Percentiles rank a stretch among this genome's conserved stretches.
phyloP scores from a whole-genome alignment of 257 asterid genomes.

The Penstemon eatonii region DNA sequence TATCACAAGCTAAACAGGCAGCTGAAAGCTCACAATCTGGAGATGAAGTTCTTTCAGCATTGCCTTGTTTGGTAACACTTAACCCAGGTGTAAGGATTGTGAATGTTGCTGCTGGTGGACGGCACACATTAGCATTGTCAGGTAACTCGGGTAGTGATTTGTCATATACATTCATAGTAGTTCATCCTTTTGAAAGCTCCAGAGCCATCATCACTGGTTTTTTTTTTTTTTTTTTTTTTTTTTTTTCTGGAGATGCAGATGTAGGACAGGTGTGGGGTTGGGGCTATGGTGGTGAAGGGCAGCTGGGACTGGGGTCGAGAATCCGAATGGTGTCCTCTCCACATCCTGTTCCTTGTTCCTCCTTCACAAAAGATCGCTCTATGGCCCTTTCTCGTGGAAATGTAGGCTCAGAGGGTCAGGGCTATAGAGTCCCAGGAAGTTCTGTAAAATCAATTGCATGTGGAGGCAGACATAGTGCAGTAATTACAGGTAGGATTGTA shows the following conservation, averaged over 20 bases:
- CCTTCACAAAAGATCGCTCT: slow-evolving; percentile 52
- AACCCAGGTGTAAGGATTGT: slow-evolving; percentile 76
- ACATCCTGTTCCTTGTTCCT: slow-evolving; percentile 82
- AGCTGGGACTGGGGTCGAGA: slow-evolving; percentile 92
- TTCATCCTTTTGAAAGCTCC: slow-evolving; percentile 25
- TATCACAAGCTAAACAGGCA: slow-evolving; percentile 67
- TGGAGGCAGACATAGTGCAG: slow-evolving; percentile 98
- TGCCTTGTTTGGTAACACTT: slow-evolving; percentile 84
- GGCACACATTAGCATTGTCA: slow-evolving; percentile 91
- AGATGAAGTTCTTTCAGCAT: slow-evolving; percentile 78
- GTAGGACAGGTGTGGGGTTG: slow-evolving; percentile 99
- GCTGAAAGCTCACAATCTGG: slow-evolving; percentile 77
- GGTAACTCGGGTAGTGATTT: slow-evolving; percentile 44
- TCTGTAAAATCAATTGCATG: slow-evolving; percentile 87
- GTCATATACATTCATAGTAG: slow-evolving; percentile 12
- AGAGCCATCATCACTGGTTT: slow-evolving; percentile 26
- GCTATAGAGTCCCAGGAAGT: slow-evolving; percentile 73
- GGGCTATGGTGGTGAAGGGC: slow-evolving; percentile 99
- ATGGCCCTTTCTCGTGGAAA: slow-evolving; percentile 58
- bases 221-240: slow-evolving; percentile 27
- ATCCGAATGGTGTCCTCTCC: slow-evolving; percentile 97
- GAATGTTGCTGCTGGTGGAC: slow-evolving; percentile 94
- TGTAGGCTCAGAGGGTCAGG: slow-evolving; percentile 58
- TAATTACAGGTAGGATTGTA: slow-evolving; percentile 62
- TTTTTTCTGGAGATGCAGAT: slow-evolving; percentile 61